A percentile compares a stretch with the other conserved stretches of the same genome.
Conservation (phyloP, 164 flowering plant genomes). For the grape (Vitis vinifera) region DNA sequence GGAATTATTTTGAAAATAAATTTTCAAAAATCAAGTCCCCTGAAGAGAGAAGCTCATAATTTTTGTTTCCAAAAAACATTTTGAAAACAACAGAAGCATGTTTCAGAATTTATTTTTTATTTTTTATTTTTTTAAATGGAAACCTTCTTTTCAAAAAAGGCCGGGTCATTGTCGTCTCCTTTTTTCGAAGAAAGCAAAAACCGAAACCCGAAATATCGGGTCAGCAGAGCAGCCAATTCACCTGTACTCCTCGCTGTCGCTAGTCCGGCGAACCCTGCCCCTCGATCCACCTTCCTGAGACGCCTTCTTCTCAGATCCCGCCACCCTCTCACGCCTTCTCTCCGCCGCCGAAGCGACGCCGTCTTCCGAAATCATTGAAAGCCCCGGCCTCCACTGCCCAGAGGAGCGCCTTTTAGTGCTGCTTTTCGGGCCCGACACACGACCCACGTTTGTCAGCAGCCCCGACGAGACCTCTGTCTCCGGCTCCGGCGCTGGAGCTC, state of each 20-base stretch:
- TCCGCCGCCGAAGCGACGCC: not conserved
- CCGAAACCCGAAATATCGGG: not conserved
- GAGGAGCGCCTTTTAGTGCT: not conserved
- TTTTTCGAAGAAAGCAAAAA: not conserved
- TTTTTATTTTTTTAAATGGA: no score
- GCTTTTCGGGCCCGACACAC: not conserved
- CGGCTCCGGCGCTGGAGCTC: not conserved
- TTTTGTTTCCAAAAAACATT: not conserved
- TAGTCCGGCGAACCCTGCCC: not conserved
- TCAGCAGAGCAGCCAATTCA: not conserved
- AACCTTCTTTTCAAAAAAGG: not conserved
- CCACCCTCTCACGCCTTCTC: not conserved
- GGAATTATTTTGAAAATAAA: no score
- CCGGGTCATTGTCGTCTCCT: not conserved
- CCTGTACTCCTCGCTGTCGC: not conserved
- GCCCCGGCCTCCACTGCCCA: not conserved
- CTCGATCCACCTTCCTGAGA: not conserved
- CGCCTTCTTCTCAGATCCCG: not conserved
- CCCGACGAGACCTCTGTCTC: not conserved
- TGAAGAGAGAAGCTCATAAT: not conserved
- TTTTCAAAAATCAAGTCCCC: not conserved
- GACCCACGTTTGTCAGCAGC: not conserved
- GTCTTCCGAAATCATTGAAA: not conserved
- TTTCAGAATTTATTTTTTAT: not conserved
- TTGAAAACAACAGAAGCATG: not conserved